These are phyloP conservation scores for Penicillium sclerotigenum DNA, from an alignment of 2,329 filamentous ascomycete species.

Conservation along the genomic window DNA sequence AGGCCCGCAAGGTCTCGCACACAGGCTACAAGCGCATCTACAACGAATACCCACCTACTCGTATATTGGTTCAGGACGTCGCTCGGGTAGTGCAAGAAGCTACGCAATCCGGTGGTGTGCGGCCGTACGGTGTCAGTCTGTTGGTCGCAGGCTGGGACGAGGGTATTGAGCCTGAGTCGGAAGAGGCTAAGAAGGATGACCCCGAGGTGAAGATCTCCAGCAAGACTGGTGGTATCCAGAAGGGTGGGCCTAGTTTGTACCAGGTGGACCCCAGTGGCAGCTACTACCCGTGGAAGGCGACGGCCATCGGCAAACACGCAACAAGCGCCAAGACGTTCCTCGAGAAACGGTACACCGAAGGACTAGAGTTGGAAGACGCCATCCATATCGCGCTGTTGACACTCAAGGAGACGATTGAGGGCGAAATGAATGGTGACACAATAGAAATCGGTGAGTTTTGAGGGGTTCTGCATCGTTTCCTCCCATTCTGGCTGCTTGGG, in stretches of 20 bases:
- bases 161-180: conserved; percentile 81
- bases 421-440: conserved; percentile 98
- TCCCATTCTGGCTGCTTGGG: neutral
- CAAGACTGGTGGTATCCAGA: conserved; percentile 93
- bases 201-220: conserved; percentile 65
- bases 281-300: conserved; percentile 99
- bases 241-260: conserved; percentile 95
- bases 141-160: conserved; percentile 98
- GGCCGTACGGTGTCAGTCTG: conserved; percentile 93
- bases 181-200: conserved; percentile 56
- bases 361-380: conserved; percentile 93
- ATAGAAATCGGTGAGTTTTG: conserved; percentile 82
- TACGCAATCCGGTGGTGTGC: conserved; percentile 94
- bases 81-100: conserved; percentile 98
- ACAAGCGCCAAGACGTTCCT: conserved; percentile 98
- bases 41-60: conserved; percentile 99
- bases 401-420: conserved; percentile 98
- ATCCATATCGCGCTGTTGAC: conserved; percentile 97
- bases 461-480: neutral
- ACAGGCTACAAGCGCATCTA: conserved; percentile 99
- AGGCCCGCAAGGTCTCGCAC: conserved; percentile 96
- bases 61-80: conserved; percentile 98
- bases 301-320: conserved; percentile 96
- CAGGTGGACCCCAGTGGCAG: conserved; percentile 98
- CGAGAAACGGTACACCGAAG: conserved; percentile 98